Percentiles rank a stretch among this genome's conserved stretches.
These are phyloP conservation scores for Tuctoria greenei DNA, from an alignment of 176 grass and related monocot genomes.

Conservation along the genomic window DNA sequence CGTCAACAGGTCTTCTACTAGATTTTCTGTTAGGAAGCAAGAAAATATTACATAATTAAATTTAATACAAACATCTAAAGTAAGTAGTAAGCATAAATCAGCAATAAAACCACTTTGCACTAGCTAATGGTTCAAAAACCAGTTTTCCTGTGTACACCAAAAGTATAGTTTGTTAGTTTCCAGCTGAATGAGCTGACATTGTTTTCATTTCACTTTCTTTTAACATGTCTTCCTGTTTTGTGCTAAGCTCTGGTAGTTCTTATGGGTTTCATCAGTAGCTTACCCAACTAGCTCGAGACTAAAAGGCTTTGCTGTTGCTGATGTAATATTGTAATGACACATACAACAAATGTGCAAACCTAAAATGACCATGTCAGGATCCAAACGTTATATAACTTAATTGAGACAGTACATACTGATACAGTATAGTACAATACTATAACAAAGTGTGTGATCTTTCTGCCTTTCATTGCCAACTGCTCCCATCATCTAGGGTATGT, in stretches of 20 bases:
- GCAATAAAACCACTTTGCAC: not conserved
- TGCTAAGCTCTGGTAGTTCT: not conserved
- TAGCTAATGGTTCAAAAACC: not conserved
- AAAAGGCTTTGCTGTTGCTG: too few relatives aligned
- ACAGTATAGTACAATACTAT: not conserved
- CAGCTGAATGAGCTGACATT: not conserved
- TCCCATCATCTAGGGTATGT: constrained; percentile 47
- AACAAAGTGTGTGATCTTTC: not conserved
- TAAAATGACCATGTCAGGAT: not conserved
- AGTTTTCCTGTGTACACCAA: not conserved
- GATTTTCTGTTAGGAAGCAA: constrained; percentile 58
- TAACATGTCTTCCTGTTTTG: not conserved
- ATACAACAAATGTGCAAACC: not conserved
- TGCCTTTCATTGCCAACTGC: not conserved
- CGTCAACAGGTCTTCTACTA: constrained; percentile 50
- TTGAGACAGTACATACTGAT: not conserved
- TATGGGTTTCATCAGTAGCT: not conserved
- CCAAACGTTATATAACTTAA: not conserved
- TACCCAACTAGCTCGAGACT: too few relatives aligned
- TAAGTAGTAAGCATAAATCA: not conserved
- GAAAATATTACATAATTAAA: constrained; percentile 8
- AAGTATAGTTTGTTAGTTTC: constrained; percentile 2
- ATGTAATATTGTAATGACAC: too few relatives aligned
- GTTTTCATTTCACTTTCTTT: not conserved
- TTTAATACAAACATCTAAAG: not conserved